Evolutionary conservation across 768 basidiomycete genomes (phyloP).

Genomic region (Pisolithus tinctorius): DNA sequence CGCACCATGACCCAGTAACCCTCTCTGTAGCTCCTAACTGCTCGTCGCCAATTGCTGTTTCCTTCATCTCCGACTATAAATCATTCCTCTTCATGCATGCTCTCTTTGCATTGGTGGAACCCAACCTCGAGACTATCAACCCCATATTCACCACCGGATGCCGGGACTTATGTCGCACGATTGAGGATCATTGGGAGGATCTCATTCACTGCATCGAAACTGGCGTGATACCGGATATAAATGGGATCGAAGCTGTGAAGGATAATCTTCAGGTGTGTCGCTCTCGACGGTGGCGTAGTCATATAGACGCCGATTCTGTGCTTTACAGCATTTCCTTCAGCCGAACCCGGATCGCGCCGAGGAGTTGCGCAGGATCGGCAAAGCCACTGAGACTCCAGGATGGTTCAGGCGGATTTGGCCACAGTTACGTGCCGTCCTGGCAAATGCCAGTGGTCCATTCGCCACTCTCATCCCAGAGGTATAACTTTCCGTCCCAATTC

Average conservation of each 20-base stretch:
- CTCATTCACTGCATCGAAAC: conserved; percentile 13
- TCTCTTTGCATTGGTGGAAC: conserved; percentile 16
- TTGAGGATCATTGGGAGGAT: conserved; percentile 15
- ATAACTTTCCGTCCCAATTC: neutral
- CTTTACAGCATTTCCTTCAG: conserved; percentile 10
- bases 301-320: neutral
- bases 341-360: conserved; percentile 12
- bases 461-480: neutral
- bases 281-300: too few species aligned
- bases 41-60: conserved; percentile 12
- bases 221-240: conserved; percentile 11
- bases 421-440: conserved; percentile 6
- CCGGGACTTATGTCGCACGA: conserved; percentile 12
- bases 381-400: conserved; percentile 1
- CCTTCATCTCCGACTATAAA: conserved; percentile 14
- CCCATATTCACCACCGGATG: conserved; percentile 16
- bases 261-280: conserved; percentile 5
- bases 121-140: conserved; percentile 12
- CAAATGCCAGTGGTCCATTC: conserved; percentile 20
- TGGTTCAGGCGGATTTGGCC: conserved; percentile 19
- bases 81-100: conserved; percentile 19
- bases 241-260: conserved; percentile 6
- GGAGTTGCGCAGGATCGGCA: conserved; percentile 8
- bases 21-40: conserved; percentile 5
- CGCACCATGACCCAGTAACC: too few species aligned